These are phyloP conservation scores for Heritiera littoralis DNA, from an alignment of 345 rosid species.

Conservation along the genomic window DNA sequence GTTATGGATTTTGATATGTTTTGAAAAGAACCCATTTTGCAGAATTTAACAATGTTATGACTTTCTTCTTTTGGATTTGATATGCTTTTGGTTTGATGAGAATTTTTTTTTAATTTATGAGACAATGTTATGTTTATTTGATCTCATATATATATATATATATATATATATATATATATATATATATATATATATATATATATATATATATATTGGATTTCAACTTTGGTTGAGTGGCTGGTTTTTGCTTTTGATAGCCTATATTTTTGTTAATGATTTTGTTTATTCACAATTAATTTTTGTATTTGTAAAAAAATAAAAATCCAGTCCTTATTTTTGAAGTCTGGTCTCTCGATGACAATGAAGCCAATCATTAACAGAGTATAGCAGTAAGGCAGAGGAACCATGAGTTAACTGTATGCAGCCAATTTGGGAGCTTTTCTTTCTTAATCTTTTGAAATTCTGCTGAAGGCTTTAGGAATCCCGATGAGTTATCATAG, in stretches of 20 bases:
- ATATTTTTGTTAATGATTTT: not conserved
- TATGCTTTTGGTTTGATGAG: not conserved
- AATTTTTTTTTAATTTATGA: not conserved
- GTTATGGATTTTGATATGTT: slow-evolving; percentile 10
- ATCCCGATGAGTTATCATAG: not conserved
- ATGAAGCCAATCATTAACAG: not conserved
- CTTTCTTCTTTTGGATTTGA: not conserved
- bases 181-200: not conserved
- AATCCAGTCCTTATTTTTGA: not conserved
- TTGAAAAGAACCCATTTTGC: slow-evolving; percentile 9
- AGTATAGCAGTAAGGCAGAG: not conserved
- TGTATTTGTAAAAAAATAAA: not conserved
- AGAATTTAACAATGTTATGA: not conserved
- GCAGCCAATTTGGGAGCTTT: not conserved
- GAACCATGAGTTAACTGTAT: not conserved
- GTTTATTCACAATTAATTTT: not conserved
- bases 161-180: too few relatives aligned
- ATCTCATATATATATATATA: not conserved
- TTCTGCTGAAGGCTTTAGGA: not conserved
- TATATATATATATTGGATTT: not conserved
- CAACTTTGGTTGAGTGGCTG: not conserved
- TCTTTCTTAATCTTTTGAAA: not conserved
- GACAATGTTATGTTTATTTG: not conserved
- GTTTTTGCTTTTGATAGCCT: not conserved
- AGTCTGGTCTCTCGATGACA: not conserved